Evolutionary conservation across 2,329 filamentous ascomycete genomes (phyloP).

Genomic region (Pyricularia sp.): DNA sequence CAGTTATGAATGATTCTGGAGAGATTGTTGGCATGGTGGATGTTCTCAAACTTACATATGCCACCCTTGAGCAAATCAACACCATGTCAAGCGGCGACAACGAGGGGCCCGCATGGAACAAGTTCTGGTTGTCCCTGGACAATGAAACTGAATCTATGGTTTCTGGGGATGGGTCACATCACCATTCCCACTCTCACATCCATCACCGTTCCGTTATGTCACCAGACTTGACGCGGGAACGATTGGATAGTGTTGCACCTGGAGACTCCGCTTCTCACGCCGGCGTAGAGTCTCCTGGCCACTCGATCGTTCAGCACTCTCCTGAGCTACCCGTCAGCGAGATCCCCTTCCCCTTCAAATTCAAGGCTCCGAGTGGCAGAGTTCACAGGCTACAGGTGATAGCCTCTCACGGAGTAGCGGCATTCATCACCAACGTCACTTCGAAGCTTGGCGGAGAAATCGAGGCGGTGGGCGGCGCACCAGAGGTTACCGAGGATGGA

Average conservation of each 20-base stretch:
- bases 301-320: slow-evolving; percentile 37
- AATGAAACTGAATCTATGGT: slow-evolving; percentile 93
- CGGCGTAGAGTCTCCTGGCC: slow-evolving; percentile 64
- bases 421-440: slow-evolving; percentile 64
- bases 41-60: slow-evolving; percentile 94
- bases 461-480: slow-evolving; percentile 69
- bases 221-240: slow-evolving; percentile 53
- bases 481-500: slow-evolving; percentile 67
- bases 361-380: slow-evolving; percentile 90
- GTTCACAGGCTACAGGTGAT: slow-evolving; percentile 84
- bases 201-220: slow-evolving; percentile 68
- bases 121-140: slow-evolving; percentile 96
- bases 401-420: slow-evolving; percentile 65
- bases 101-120: slow-evolving; percentile 97
- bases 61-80: slow-evolving; percentile 94
- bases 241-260: slow-evolving; percentile 73
- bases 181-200: slow-evolving; percentile 51
- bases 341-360: slow-evolving; percentile 90
- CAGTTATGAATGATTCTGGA: slow-evolving; percentile 93
- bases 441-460: slow-evolving; percentile 75
- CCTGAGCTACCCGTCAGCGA: slow-evolving; percentile 51
- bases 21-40: slow-evolving; percentile 99
- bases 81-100: slow-evolving; percentile 79
- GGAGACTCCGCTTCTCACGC: slow-evolving; percentile 91
- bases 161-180: slow-evolving; percentile 76